phyloP scores from a whole-genome alignment of 805 yeast species.

The Gaillardinia entomophila region DNA sequence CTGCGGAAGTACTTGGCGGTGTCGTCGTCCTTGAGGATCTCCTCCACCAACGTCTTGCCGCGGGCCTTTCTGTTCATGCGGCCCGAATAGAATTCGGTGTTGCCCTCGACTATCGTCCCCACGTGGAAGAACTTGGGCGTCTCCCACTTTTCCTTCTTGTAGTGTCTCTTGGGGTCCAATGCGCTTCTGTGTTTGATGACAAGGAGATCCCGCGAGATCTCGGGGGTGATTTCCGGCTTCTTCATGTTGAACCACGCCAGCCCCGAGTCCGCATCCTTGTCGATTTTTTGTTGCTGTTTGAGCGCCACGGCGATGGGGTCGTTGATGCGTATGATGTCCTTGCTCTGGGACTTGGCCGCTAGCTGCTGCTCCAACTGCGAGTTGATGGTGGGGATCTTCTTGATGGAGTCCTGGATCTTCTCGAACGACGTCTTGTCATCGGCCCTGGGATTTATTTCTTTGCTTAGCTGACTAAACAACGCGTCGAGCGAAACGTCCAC shows the following conservation, averaged over 20 bases:
- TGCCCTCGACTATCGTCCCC: conserved; percentile 83
- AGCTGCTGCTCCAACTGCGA: conserved; percentile 19
- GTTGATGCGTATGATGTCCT: conserved; percentile 31
- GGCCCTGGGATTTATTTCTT: conserved; percentile 10
- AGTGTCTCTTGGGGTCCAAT: conserved; percentile 92
- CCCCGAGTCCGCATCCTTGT: conserved; percentile 37
- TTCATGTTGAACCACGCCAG: conserved; percentile 78
- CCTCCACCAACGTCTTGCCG: conserved; percentile 74
- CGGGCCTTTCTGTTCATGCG: conserved; percentile 67
- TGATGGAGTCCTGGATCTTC: conserved; percentile 27
- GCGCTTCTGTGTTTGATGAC: conserved; percentile 83
- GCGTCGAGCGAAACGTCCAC: conserved; percentile 20
- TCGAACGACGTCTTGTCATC: conserved; percentile 13
- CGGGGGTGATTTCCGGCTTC: conserved; percentile 66
- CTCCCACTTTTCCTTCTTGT: conserved; percentile 78
- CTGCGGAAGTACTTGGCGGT: conserved; percentile 76
- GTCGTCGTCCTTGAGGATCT: conserved; percentile 68
- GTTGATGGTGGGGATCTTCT: conserved; percentile 37
- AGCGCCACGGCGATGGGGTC: conserved; percentile 36
- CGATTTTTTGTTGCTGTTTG: conserved; percentile 7
- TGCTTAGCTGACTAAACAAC: conserved; percentile 24
- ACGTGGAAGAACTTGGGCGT: conserved; percentile 77
- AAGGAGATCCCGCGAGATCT: conserved; percentile 68
- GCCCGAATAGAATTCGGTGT: conserved; percentile 67
- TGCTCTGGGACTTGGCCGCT: conserved; percentile 6